These are phyloP conservation scores for Umbelopsis vinacea DNA, from an alignment of 192 early-diverging fungal species.

Conservation along the genomic window DNA sequence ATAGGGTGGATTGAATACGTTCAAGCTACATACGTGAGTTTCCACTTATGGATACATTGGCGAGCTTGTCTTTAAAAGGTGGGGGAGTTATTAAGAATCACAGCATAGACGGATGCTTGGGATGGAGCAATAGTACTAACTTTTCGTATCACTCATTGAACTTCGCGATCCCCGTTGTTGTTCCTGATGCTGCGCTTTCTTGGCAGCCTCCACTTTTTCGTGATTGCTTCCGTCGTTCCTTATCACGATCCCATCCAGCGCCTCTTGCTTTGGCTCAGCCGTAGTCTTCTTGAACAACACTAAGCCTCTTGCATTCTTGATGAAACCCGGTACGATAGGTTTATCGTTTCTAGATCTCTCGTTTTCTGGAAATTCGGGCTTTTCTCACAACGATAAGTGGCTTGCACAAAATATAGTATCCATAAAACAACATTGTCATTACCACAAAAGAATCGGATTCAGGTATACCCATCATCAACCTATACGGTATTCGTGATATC, in stretches of 20 bases:
- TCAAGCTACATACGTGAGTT: no score
- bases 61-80: no score
- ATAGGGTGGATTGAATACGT: no score
- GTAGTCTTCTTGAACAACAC: constrained; percentile 33
- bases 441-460: neutral
- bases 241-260: constrained; percentile 34
- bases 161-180: neutral
- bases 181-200: constrained; percentile 3
- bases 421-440: neutral
- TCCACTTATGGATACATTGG: no score
- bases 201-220: constrained; percentile 4
- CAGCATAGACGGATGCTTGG: no score
- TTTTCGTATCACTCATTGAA: neutral
- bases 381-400: neutral
- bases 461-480: neutral
- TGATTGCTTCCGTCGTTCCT: constrained; percentile 35
- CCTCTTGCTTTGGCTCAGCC: neutral
- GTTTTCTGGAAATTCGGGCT: neutral
- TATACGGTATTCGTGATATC: neutral
- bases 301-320: constrained; percentile 30
- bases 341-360: constrained; percentile 6
- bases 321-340: constrained; percentile 34
- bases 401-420: no score
- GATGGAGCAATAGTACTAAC: neutral
- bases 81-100: no score